Base-by-base conservation (phyloP, 805 yeast species). In the Zygotorulaspora danielsina region DNA sequence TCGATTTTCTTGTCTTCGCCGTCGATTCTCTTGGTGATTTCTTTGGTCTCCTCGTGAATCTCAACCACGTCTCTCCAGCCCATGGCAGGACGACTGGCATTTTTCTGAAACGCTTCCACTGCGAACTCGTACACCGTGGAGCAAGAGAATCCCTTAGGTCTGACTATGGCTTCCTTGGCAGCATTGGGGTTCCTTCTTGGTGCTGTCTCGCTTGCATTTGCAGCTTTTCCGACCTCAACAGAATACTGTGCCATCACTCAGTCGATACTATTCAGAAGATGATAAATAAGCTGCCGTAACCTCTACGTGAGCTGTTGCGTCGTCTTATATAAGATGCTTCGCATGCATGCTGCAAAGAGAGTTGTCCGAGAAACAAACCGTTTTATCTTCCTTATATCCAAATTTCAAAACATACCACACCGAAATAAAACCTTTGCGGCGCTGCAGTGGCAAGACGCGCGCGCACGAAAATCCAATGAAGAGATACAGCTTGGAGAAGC, bases 51-150 rank as follows among this genome's bases (percentile, higher is more conserved):
- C 39, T 67, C 75, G 64, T 87, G 90, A 38, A 84, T 61, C 39
- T 87, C 90, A 34, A 74, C 53, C 44, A 84, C 66, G 42, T 81
- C 78, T 70, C 98, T 81, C 78, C 84, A 81, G 34, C 85, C 96
- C 72, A 85, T 74, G 25, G 78, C 78, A 4, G 66, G 65, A 36
- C 71, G 65, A 42, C 64, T 57, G 29, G 81, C 81, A 54, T 78
- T 74, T 53, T 71, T 70, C 37, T 67, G 65, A 35, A 78, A 77
- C 49, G 81, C 75, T 61, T 81, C 89, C 37, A 70, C 61, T 42
- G 82, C 65, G 48, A 71, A 79, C 46, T 86, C 95, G 48, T 78
- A 83, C 16, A 87, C 70, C 4, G 90, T 84, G 38, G 72, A 67
- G 44, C 84, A 78, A 38, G 76, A 76, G 44, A 74, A 71, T 44